Conservation (phyloP, 2,329 filamentous ascomycete species). For the Penicillium oxalicum region DNA sequence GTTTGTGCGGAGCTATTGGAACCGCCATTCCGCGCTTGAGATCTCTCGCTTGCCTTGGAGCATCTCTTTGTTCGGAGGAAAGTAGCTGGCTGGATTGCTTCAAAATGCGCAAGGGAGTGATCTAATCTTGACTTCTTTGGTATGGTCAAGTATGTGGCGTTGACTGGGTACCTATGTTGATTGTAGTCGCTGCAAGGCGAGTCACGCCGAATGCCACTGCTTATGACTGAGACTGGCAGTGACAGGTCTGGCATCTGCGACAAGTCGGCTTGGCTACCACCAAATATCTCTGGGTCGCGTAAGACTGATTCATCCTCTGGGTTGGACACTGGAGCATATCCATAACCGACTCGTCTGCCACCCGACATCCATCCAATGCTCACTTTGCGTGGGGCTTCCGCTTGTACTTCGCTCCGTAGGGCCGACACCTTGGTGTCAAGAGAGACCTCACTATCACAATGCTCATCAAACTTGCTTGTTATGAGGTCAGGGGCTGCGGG, state of each 20-base stretch:
- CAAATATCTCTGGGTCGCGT: neutral
- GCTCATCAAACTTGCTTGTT: conserved; percentile 31
- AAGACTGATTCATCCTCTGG: conserved; percentile 12
- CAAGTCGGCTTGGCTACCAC: neutral
- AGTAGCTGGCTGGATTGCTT: too few relatives aligned
- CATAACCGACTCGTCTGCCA: conserved; percentile 37
- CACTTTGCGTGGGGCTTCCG: conserved; percentile 25
- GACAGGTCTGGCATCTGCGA: neutral
- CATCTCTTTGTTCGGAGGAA: too few relatives aligned
- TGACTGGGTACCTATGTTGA: too few relatives aligned
- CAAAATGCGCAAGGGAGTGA: too few relatives aligned
- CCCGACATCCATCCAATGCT: conserved; percentile 41
- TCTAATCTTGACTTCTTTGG: too few relatives aligned
- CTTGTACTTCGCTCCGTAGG: conserved; percentile 1
- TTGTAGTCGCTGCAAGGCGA: too few relatives aligned
- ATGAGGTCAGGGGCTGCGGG: conserved; percentile 5
- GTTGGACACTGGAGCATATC: conserved; percentile 31
- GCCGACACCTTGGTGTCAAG: neutral
- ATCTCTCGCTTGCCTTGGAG: too few relatives aligned
- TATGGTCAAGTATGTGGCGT: too few relatives aligned
- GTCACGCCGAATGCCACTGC: too few relatives aligned
- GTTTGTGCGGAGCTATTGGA: too few relatives aligned
- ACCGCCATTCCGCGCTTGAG: too few relatives aligned
- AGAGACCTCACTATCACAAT: conserved; percentile 19
- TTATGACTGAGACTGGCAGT: too few relatives aligned